Conservation (phyloP, 1,284 basidiomycete genomes). For the Papiliotrema nemorosa region DNA sequence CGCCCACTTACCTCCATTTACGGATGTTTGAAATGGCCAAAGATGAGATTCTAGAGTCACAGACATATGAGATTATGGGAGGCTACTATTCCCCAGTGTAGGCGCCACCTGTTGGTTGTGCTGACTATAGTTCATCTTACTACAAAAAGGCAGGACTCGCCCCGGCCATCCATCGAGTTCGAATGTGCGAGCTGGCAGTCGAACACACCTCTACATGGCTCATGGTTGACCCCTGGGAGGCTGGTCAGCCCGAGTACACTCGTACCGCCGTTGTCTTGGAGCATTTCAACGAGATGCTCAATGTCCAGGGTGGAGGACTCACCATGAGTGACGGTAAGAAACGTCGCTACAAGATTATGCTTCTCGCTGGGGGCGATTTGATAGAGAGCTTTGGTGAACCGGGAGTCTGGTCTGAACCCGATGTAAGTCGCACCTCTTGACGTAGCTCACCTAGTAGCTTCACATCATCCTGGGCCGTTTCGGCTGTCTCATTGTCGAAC, state of each 20-base stretch:
- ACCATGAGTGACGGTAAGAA: slow-evolving; percentile 43
- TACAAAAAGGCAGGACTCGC: slow-evolving; percentile 88
- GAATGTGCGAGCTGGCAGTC: slow-evolving; percentile 82
- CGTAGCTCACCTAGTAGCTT: slow-evolving; percentile 55
- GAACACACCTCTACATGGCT: slow-evolving; percentile 58
- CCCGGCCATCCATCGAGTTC: slow-evolving; percentile 72
- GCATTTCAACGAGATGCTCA: slow-evolving; percentile 92
- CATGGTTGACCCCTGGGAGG: slow-evolving; percentile 98
- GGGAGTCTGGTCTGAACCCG: slow-evolving; percentile 92
- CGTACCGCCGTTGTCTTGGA: slow-evolving; percentile 94
- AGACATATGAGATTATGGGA: slow-evolving; percentile 87
- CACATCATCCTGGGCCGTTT: slow-evolving; percentile 94
- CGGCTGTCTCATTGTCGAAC: slow-evolving; percentile 91
- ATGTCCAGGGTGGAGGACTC: slow-evolving; percentile 62
- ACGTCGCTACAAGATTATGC: slow-evolving; percentile 66
- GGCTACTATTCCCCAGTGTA: slow-evolving; percentile 88
- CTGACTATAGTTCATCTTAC: slow-evolving; percentile 61
- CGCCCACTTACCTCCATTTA: slow-evolving; percentile 57
- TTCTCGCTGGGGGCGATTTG: slow-evolving; percentile 93
- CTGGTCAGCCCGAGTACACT: slow-evolving; percentile 83
- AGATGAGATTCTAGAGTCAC: slow-evolving; percentile 88
- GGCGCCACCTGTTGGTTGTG: slow-evolving; percentile 8
- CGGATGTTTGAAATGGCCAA: slow-evolving; percentile 99
- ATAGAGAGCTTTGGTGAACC: slow-evolving; percentile 96
- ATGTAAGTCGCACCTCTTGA: slow-evolving; percentile 60